Evolutionary conservation across 2,329 filamentous ascomycete genomes (phyloP).

Genomic region (Paraphaeosphaeria minitans): DNA sequence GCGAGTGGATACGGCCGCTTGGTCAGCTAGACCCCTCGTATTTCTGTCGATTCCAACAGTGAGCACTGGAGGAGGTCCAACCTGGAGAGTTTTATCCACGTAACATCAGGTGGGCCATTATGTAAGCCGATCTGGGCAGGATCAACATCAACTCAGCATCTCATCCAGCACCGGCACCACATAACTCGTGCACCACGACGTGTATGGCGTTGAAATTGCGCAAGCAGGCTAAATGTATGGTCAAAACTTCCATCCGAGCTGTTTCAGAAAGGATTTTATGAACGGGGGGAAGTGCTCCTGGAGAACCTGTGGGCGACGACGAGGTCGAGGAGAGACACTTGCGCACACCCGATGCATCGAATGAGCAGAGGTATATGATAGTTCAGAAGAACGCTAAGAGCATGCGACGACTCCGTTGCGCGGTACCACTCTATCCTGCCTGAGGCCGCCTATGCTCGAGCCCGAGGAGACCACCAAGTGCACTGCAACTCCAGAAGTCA

Average conservation of each 20-base stretch:
- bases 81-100: conserved; percentile 3
- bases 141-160: conserved; percentile 5
- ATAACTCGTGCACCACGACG: conserved; percentile 8
- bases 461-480: conserved; percentile 11
- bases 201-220: conserved; percentile 2
- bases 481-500: conserved; percentile 16
- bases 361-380: background rate
- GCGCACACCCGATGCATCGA: conserved; percentile 24
- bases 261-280: background rate
- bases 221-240: background rate
- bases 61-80: no score
- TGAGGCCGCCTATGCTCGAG: conserved; percentile 24
- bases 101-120: background rate
- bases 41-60: background rate
- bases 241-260: background rate
- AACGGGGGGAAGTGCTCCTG: background rate
- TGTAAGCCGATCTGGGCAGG: background rate
- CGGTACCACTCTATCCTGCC: conserved; percentile 2
- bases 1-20: background rate
- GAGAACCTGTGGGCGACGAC: conserved; percentile 4
- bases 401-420: conserved; percentile 8
- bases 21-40: no score
- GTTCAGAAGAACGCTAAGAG: background rate
- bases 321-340: conserved; percentile 8
- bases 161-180: background rate